Percentiles rank a stretch among this genome's conserved stretches.
Conservation (phyloP, 2,329 filamentous ascomycete genomes). For the Pestalotiopsis fici region DNA sequence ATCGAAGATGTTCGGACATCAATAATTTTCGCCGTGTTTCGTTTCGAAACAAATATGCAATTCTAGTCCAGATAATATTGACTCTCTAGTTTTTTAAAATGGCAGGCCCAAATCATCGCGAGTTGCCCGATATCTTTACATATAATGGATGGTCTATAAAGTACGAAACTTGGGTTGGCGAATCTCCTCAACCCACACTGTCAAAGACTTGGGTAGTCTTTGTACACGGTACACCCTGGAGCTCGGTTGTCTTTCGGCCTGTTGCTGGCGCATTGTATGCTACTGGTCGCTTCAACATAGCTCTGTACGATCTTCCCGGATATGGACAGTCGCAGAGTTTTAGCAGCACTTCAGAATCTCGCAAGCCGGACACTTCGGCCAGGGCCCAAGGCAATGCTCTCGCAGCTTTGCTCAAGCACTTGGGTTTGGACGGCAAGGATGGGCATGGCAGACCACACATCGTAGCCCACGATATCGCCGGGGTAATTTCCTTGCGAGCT, state of each 20-base stretch:
- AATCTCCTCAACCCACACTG: background rate
- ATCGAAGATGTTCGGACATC: background rate
- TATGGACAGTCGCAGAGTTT: conserved; percentile 4
- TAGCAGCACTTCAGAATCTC: background rate
- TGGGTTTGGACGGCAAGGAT: background rate
- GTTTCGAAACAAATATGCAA: background rate
- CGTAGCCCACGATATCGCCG: conserved; percentile 1
- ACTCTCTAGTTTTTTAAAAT: background rate
- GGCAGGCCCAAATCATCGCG: background rate
- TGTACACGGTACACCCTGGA: conserved; percentile 2
- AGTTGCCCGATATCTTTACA: background rate
- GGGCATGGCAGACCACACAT: background rate
- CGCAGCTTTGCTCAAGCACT: background rate
- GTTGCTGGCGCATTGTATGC: background rate
- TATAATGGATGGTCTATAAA: background rate
- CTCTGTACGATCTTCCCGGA: background rate
- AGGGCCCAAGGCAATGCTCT: background rate
- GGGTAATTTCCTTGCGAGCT: background rate
- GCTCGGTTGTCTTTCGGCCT: background rate
- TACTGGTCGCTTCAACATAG: background rate
- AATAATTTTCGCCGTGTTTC: too few relatives aligned
- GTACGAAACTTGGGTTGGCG: background rate
- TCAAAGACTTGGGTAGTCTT: background rate
- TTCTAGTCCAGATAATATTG: background rate
- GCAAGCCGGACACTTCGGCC: background rate